Conservation (phyloP, 129 eudicot genomes). For the Scalesia atractyloides region DNA sequence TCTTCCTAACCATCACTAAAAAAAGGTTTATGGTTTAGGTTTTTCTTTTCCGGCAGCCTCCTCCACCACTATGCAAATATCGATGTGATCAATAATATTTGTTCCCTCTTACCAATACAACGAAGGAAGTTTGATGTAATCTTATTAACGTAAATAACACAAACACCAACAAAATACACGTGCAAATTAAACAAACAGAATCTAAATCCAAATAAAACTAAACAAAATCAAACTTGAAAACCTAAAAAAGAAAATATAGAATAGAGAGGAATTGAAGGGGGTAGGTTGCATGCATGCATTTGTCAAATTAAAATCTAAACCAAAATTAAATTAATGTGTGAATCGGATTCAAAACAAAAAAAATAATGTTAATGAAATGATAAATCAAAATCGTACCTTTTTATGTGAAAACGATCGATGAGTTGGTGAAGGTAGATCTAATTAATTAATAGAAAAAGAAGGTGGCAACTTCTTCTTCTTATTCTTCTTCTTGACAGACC, state of each 20-base stretch:
- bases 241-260: neutral
- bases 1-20: too few relatives aligned
- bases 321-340: neutral
- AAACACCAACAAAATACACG: neutral
- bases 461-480: neutral
- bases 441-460: neutral
- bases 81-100: neutral
- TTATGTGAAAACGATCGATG: neutral
- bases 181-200: conserved; percentile 1
- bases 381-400: neutral
- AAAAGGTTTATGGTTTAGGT: too few relatives aligned
- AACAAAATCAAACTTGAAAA: conserved; percentile 7
- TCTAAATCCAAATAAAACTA: neutral
- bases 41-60: too few relatives aligned
- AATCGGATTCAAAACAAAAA: neutral
- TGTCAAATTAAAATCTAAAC: neutral
- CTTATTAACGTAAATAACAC: neutral
- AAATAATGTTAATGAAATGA: neutral
- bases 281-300: neutral
- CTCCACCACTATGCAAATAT: neutral
- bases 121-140: neutral
- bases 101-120: conserved; percentile 1
- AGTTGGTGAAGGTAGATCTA: neutral
- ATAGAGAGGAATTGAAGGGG: neutral
- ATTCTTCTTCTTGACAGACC: neutral